phyloP scores from a whole-genome alignment of 225 moss, liverwort and hornwort genomes.

The Neckera pumila region DNA sequence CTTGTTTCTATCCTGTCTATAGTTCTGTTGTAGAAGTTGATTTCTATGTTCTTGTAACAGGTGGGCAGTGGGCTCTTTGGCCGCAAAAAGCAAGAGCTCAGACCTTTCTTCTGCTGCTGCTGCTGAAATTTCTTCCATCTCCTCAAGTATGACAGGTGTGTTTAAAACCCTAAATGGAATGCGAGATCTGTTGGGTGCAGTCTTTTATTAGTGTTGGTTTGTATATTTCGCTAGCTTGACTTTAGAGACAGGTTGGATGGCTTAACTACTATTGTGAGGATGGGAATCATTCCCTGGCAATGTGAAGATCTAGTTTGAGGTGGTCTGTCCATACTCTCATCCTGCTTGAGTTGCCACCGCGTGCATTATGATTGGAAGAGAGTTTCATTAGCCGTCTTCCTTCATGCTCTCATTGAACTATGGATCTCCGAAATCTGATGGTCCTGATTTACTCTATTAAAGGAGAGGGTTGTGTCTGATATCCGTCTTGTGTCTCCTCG shows the following conservation, averaged over 20 bases:
- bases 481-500: not conserved
- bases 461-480: not conserved
- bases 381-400: not conserved
- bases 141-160: conserved; percentile 26
- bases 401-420: not conserved
- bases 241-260: not conserved
- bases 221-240: not conserved
- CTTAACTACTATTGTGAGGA: not conserved
- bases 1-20: not conserved
- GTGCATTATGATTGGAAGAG: not conserved
- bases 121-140: conserved; percentile 20
- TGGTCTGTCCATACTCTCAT: not conserved
- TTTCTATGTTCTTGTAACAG: conserved; percentile 12
- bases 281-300: not conserved
- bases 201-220: not conserved
- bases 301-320: not conserved
- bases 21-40: not conserved
- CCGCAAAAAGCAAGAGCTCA: conserved; percentile 39
- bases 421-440: not conserved
- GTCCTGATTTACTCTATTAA: not conserved
- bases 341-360: not conserved
- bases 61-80: conserved; percentile 80
- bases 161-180: not conserved
- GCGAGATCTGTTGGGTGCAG: not conserved
- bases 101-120: conserved; percentile 30